Evolutionary conservation across 495 filamentous ascomycete genomes (phyloP).

Genomic region (Schizothecium vesticola): DNA sequence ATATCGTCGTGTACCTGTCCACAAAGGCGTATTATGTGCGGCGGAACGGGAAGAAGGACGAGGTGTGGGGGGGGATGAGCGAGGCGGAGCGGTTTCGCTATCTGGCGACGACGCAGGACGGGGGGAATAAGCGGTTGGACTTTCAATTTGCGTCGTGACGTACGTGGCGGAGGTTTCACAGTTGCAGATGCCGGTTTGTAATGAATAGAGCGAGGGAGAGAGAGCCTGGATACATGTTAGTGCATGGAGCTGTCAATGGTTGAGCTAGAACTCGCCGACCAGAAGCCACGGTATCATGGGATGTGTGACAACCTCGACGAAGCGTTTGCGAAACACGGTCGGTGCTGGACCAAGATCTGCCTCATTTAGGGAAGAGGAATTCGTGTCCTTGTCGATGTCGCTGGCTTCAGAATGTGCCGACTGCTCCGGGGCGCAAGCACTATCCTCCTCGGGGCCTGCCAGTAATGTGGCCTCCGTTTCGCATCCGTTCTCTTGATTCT

Average conservation of each 20-base stretch:
- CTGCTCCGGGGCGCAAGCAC: too few species aligned
- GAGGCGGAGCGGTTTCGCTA: neutral
- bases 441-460: too few species aligned
- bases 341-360: neutral
- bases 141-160: conserved; percentile 5
- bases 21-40: conserved; percentile 4
- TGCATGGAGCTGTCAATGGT: neutral
- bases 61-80: conserved; percentile 3
- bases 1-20: conserved; percentile 4
- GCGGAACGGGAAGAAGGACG: neutral
- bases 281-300: neutral
- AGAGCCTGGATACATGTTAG: neutral
- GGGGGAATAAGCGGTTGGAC: conserved; percentile 7
- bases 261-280: neutral
- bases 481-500: neutral
- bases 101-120: conserved; percentile 6
- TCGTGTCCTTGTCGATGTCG: neutral
- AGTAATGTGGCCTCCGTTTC: neutral
- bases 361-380: neutral
- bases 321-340: neutral
- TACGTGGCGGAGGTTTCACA: neutral
- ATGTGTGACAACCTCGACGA: neutral
- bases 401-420: too few species aligned
- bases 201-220: neutral
- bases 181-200: neutral